Percentiles rank a stretch among this genome's conserved stretches.
Evolutionary conservation across 148 eudicot genomes (phyloP).

Genomic region (Rheum nobile): DNA sequence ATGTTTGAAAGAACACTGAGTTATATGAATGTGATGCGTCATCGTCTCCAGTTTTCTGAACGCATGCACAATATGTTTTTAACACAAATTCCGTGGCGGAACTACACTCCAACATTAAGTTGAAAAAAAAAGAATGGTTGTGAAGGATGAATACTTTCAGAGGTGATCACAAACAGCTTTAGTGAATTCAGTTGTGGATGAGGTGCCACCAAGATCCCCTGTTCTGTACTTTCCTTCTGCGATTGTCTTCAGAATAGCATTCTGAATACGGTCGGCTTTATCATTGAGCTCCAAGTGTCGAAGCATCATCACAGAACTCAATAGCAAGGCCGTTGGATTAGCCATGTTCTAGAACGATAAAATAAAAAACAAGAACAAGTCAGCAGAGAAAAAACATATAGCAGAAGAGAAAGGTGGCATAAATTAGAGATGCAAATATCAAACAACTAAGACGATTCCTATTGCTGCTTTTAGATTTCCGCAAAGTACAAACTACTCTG

Average conservation of each 20-base stretch:
- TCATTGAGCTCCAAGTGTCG: slow-evolving; percentile 79
- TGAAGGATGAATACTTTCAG: slow-evolving; percentile 16
- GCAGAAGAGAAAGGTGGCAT: background rate
- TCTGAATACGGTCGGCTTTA: slow-evolving; percentile 74
- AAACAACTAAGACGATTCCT: too few relatives aligned
- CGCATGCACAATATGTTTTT: slow-evolving; percentile 1
- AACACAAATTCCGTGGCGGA: background rate
- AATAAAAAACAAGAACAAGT: background rate
- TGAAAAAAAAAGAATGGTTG: background rate
- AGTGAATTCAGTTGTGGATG: slow-evolving; percentile 77
- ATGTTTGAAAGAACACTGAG: background rate
- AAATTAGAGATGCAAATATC: background rate
- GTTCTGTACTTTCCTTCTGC: slow-evolving; percentile 91
- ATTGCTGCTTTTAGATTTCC: too few relatives aligned
- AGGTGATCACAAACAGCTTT: slow-evolving; percentile 77
- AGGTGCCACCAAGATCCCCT: slow-evolving; percentile 72
- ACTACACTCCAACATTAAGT: background rate
- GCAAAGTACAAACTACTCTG: background rate
- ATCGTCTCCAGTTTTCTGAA: background rate
- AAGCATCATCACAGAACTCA: slow-evolving; percentile 82
- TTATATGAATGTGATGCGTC: background rate
- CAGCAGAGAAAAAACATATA: background rate
- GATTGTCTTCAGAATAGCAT: slow-evolving; percentile 71
- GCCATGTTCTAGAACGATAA: slow-evolving; percentile 50
- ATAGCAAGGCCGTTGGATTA: slow-evolving; percentile 89